A percentile compares a stretch with the other conserved stretches of the same genome.
phyloP scores from a whole-genome alignment of 768 basidiomycete genomes.

The Phaffia australis region DNA sequence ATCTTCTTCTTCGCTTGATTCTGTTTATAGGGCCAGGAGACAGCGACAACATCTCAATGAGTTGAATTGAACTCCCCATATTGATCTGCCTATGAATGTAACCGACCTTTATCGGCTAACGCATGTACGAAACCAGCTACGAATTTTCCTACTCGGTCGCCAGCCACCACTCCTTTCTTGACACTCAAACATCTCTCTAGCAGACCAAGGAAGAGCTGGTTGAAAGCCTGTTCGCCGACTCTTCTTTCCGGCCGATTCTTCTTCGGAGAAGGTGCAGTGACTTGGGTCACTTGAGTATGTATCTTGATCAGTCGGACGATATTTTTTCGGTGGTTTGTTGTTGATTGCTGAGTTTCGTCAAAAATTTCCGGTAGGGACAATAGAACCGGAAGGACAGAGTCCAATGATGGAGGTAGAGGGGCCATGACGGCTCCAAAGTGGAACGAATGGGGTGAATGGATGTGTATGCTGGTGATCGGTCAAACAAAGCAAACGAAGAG shows the following conservation, averaged over 20 bases:
- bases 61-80: not conserved
- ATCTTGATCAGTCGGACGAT: conserved; percentile 69
- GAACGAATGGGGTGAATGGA: too few relatives aligned
- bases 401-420: conserved; percentile 18
- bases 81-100: not conserved
- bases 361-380: conserved; percentile 54
- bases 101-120: conserved; percentile 63
- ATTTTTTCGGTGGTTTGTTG: conserved; percentile 83
- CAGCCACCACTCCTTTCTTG: conserved; percentile 69
- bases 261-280: conserved; percentile 37
- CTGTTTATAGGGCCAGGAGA: not conserved
- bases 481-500: too few relatives aligned
- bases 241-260: conserved; percentile 48
- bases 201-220: conserved; percentile 52
- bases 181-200: conserved; percentile 53
- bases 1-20: conserved; percentile 40
- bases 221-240: conserved; percentile 67
- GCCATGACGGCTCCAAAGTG: too few relatives aligned
- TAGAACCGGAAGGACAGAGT: conserved; percentile 31
- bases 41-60: not conserved
- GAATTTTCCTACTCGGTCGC: conserved; percentile 72
- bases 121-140: conserved; percentile 65
- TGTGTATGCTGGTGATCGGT: too few relatives aligned
- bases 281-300: conserved; percentile 40
- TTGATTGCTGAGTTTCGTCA: conserved; percentile 61